phyloP scores from a whole-genome alignment of 1,284 basidiomycete species.

The Apiotrichum sp. region DNA sequence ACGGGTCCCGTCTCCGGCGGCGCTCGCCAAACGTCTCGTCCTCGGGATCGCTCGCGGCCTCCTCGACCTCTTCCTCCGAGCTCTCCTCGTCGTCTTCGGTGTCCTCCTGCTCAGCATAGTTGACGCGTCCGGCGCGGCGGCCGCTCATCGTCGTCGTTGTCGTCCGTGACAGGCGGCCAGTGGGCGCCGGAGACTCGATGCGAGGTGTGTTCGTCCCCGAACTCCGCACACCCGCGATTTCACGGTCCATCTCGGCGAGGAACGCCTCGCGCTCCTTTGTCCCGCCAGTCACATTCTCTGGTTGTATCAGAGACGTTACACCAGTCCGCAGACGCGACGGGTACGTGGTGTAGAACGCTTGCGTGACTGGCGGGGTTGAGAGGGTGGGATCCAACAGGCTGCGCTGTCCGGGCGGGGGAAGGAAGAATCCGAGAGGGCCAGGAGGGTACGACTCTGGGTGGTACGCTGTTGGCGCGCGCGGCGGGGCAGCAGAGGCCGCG shows the following conservation, averaged over 20 bases:
- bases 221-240: slow-evolving; percentile 14
- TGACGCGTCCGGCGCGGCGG: slow-evolving; percentile 61
- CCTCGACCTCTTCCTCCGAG: slow-evolving; percentile 60
- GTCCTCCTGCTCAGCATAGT: slow-evolving; percentile 80
- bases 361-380: slow-evolving; percentile 43
- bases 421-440: slow-evolving; percentile 37
- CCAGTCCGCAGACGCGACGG: slow-evolving; percentile 89
- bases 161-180: slow-evolving; percentile 30
- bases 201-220: slow-evolving; percentile 31
- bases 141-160: slow-evolving; percentile 22
- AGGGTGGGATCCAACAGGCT: slow-evolving; percentile 28
- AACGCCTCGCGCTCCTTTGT: slow-evolving; percentile 46
- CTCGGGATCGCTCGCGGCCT: slow-evolving; percentile 60
- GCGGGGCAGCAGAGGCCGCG: slow-evolving; percentile 12
- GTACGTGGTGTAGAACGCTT: slow-evolving; percentile 78
- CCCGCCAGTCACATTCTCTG: slow-evolving; percentile 53
- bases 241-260: slow-evolving; percentile 36
- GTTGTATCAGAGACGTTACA: slow-evolving; percentile 82
- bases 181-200: slow-evolving; percentile 30
- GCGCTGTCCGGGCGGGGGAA: slow-evolving; percentile 38
- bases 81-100: slow-evolving; percentile 76
- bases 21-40: slow-evolving; percentile 31
- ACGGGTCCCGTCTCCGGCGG: slow-evolving; percentile 9
- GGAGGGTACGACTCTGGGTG: slow-evolving; percentile 22
- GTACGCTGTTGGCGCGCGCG: not conserved